A percentile compares a stretch with the other conserved stretches of the same genome.
These are phyloP conservation scores for Didymella pinodella DNA, from an alignment of 2,329 filamentous ascomycete species.

Conservation along the genomic window DNA sequence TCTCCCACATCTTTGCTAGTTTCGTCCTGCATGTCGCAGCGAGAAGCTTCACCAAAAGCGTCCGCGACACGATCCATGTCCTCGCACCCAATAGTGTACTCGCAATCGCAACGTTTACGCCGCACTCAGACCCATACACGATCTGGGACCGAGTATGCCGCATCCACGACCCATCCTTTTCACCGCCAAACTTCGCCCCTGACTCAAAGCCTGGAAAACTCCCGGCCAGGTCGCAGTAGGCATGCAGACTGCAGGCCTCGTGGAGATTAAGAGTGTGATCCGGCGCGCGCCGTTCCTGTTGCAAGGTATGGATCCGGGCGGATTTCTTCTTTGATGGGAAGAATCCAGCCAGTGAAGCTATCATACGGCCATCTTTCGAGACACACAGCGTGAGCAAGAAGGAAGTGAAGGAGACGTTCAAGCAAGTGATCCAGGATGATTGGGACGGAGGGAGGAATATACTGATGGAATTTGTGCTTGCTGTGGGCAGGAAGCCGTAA, in stretches of 20 bases:
- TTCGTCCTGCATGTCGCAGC: background rate
- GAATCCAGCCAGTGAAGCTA: background rate
- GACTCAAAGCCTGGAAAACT: background rate
- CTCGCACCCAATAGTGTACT: background rate
- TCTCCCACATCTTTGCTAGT: background rate
- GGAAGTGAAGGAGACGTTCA: background rate
- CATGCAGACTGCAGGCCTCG: background rate
- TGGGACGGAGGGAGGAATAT: background rate
- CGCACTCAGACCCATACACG: background rate
- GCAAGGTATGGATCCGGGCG: background rate
- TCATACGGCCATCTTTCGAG: background rate
- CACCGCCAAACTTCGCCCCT: background rate
- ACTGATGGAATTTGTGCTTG: background rate
- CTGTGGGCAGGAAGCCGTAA: background rate
- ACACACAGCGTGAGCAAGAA: background rate
- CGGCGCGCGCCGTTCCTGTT: background rate
- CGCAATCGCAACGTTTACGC: background rate
- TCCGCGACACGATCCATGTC: background rate
- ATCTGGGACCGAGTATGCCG: background rate
- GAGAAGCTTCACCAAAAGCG: background rate
- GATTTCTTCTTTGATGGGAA: background rate
- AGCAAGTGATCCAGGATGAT: background rate
- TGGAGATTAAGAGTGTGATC: background rate
- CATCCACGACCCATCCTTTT: background rate
- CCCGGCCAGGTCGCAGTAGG: background rate